A percentile compares a stretch with the other conserved stretches of the same genome.
phyloP scores from a whole-genome alignment of 2,329 filamentous ascomycete species.

The Tolypocladium album region DNA sequence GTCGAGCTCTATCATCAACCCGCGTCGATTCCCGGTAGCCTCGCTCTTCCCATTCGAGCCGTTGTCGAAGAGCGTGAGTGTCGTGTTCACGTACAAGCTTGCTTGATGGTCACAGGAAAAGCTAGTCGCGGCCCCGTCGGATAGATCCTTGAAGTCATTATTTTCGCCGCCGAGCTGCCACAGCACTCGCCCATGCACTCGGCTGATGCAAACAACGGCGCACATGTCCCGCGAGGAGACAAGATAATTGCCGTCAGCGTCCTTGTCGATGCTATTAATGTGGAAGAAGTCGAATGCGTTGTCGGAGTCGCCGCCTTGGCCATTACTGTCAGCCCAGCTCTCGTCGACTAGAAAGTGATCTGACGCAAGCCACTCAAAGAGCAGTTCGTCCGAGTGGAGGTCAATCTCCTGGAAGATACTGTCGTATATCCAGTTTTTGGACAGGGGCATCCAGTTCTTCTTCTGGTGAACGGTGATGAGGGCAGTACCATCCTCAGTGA shows the following conservation, averaged over 20 bases:
- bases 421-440: constrained; percentile 16
- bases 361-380: constrained; percentile 34
- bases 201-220: constrained; percentile 34
- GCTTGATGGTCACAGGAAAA: constrained; percentile 43
- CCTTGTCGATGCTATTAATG: constrained; percentile 45
- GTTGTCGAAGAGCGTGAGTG: constrained; percentile 31
- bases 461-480: constrained; percentile 21
- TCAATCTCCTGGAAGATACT: constrained; percentile 34
- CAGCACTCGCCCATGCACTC: constrained; percentile 32
- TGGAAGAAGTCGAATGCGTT: constrained; percentile 44
- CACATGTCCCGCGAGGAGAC: constrained; percentile 41
- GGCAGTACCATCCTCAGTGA: constrained; percentile 27
- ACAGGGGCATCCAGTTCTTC: constrained; percentile 4
- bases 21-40: constrained; percentile 8
- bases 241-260: constrained; percentile 37
- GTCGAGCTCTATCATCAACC: constrained; percentile 15
- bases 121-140: constrained; percentile 18
- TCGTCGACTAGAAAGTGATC: constrained; percentile 15
- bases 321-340: constrained; percentile 7
- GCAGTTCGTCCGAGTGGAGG: constrained; percentile 33
- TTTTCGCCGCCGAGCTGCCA: constrained; percentile 42
- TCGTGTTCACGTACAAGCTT: constrained; percentile 37
- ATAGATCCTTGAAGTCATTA: constrained; percentile 25
- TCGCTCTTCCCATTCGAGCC: constrained; percentile 7
- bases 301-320: constrained; percentile 11